Conservation (phyloP, 208 protist species). For the Leptomonas pyrrhocoris region DNA sequence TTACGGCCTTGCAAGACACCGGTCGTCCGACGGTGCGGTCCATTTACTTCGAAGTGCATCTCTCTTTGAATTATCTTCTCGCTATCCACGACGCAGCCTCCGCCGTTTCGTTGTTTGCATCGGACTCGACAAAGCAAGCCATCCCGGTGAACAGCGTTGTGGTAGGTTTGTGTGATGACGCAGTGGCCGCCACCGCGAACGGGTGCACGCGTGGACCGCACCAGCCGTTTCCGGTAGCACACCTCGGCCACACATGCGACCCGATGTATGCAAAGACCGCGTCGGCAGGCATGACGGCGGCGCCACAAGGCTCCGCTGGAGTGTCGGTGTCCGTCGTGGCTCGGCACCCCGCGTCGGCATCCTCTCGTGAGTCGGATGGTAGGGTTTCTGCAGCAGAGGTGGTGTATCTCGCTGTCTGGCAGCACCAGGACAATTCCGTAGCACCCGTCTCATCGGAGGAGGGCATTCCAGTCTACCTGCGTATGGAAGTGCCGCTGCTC, state of each 20-base stretch:
- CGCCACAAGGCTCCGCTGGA: constrained; percentile 12
- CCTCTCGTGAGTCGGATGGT: not conserved
- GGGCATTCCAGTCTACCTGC: constrained; percentile 13
- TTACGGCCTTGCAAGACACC: not conserved
- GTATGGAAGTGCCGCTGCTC: constrained; percentile 24
- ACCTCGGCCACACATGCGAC: constrained; percentile 25
- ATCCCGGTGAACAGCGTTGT: constrained; percentile 27
- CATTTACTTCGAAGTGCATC: constrained; percentile 78
- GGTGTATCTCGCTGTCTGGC: constrained; percentile 19
- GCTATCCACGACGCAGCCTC: constrained; percentile 25
- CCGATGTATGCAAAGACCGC: not conserved
- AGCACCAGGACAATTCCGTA: constrained; percentile 22
- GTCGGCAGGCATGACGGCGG: not conserved
- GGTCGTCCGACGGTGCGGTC: not conserved
- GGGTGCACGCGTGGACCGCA: constrained; percentile 25
- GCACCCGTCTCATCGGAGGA: constrained; percentile 5
- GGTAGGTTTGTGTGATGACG: constrained; percentile 29
- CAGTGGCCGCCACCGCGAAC: constrained; percentile 24
- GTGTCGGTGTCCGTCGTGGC: constrained; percentile 33
- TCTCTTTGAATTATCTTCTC: constrained; percentile 67
- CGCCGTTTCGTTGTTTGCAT: not conserved
- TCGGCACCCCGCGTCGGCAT: constrained; percentile 1
- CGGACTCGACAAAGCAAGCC: not conserved
- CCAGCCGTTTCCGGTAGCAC: constrained; percentile 17
- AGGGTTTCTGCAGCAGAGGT: constrained; percentile 1